phyloP scores from a whole-genome alignment of 2,329 filamentous ascomycete genomes.

The Aspergillus costaricaensis region DNA sequence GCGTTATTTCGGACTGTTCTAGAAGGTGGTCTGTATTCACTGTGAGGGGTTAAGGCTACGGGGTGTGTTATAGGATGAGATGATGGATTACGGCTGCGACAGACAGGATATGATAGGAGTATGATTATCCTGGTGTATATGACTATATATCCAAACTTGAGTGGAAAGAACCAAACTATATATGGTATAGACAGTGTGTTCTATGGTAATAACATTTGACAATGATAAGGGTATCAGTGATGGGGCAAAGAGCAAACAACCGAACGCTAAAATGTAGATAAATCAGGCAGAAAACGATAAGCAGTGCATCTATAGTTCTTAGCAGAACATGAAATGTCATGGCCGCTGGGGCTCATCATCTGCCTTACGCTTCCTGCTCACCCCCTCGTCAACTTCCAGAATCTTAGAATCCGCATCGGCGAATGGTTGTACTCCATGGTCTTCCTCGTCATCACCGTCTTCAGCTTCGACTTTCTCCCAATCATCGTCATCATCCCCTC shows the following conservation, averaged over 20 bases:
- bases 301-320: background rate
- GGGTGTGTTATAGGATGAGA: background rate
- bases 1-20: background rate
- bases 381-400: constrained; percentile 27
- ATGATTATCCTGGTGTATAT: background rate
- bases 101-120: background rate
- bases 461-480: constrained; percentile 46
- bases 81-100: background rate
- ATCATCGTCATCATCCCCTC: constrained; percentile 39
- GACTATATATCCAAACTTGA: background rate
- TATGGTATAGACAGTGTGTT: background rate
- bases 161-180: background rate
- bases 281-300: background rate
- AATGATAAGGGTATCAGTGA: constrained; percentile 13
- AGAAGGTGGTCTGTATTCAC: background rate
- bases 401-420: constrained; percentile 39
- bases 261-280: background rate
- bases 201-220: background rate
- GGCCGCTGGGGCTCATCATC: constrained; percentile 28
- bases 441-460: constrained; percentile 36
- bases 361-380: constrained; percentile 33
- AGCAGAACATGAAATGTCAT: constrained; percentile 12
- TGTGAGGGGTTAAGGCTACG: background rate
- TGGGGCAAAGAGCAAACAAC: background rate
- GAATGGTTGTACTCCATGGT: constrained; percentile 35